These are phyloP conservation scores for Corylus avellana DNA, from an alignment of 306 rosid species.

Conservation along the genomic window DNA sequence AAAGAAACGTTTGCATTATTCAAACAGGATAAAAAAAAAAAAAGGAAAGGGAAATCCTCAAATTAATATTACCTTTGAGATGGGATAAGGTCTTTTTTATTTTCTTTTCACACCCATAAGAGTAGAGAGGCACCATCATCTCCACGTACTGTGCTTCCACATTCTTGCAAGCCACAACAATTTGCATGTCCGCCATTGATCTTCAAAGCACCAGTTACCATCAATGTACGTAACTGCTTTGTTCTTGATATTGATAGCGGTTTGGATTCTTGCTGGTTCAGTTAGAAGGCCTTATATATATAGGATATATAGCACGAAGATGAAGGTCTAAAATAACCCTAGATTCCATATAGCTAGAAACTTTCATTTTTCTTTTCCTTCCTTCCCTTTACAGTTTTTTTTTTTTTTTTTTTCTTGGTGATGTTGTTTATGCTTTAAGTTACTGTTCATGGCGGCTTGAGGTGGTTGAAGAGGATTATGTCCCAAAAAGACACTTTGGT, in stretches of 20 bases:
- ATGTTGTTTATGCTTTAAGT: slow-evolving; percentile 3
- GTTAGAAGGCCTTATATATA: not conserved
- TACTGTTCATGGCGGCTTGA: not conserved
- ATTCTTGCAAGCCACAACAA: slow-evolving; percentile 57
- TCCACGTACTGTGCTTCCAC: slow-evolving; percentile 89
- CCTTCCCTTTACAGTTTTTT: slow-evolving; percentile 7
- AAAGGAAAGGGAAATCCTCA: not conserved
- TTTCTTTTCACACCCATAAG: slow-evolving; percentile 85
- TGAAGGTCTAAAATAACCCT: slow-evolving; percentile 19
- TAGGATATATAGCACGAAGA: not conserved
- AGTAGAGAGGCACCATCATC: slow-evolving; percentile 90
- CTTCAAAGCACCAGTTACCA: not conserved
- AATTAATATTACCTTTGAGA: slow-evolving; percentile 59
- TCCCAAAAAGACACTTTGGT: slow-evolving; percentile 5
- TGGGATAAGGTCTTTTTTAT: slow-evolving; percentile 63
- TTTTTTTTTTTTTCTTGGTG: not conserved
- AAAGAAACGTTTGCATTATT: too few relatives aligned
- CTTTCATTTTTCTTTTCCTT: not conserved
- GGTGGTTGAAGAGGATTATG: slow-evolving; percentile 12
- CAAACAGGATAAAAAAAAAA: not conserved
- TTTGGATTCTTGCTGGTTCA: not conserved
- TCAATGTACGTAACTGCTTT: not conserved
- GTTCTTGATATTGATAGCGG: not conserved
- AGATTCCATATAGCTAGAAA: slow-evolving; percentile 21
- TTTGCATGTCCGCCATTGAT: slow-evolving; percentile 68